Percentiles rank a stretch among this genome's conserved stretches.
phyloP scores from a whole-genome alignment of 31 red algal species.

The Endocladia muricata region DNA sequence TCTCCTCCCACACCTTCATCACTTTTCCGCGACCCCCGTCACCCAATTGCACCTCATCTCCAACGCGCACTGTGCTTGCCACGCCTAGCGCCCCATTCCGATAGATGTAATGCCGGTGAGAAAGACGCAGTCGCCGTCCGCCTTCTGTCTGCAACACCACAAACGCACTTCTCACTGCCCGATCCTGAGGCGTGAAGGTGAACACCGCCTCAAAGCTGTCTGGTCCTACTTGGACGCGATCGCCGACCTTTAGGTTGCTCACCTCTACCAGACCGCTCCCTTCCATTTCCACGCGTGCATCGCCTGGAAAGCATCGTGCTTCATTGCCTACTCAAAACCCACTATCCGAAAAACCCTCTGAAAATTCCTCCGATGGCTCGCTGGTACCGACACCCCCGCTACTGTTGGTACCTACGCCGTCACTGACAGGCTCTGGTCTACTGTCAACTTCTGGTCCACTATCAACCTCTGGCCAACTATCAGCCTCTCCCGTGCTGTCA shows the following conservation, averaged over 20 bases:
- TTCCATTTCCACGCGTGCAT: constrained; percentile 13
- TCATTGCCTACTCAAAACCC: too few species aligned
- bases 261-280: constrained; percentile 8
- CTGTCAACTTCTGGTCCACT: too few species aligned
- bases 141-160: background rate
- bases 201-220: constrained; percentile 6
- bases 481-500: too few species aligned
- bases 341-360: too few species aligned
- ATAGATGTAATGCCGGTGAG: constrained; percentile 27
- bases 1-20: background rate
- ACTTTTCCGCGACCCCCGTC: constrained; percentile 10
- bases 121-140: background rate
- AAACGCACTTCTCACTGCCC: background rate
- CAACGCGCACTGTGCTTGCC: background rate
- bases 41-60: constrained; percentile 5
- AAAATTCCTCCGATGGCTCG: too few species aligned
- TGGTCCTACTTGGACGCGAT: constrained; percentile 15
- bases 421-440: too few species aligned
- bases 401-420: too few species aligned
- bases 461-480: too few species aligned
- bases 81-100: background rate
- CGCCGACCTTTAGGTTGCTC: constrained; percentile 12
- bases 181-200: constrained; percentile 21
- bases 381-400: too few species aligned
- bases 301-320: constrained; percentile 42